A percentile compares a stretch with the other conserved stretches of the same genome.
These are phyloP conservation scores for Solanum megistacrolobum DNA, from an alignment of 257 asterid species.

Conservation along the genomic window DNA sequence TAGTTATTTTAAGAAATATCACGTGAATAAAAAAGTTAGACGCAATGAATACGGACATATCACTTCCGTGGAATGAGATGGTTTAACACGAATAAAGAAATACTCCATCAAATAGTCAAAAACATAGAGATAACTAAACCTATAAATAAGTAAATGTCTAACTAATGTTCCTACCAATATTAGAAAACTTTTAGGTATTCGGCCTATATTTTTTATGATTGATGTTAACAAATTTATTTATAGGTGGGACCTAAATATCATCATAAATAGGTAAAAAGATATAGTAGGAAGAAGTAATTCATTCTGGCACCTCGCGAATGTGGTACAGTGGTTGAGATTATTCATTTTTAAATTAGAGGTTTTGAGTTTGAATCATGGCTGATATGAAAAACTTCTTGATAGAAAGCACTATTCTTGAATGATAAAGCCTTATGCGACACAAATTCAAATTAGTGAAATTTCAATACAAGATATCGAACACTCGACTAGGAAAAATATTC, in stretches of 20 bases:
- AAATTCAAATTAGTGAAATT: no score
- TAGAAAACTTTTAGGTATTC: not conserved
- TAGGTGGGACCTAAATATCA: not conserved
- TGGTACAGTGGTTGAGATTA: not conserved
- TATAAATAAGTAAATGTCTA: not conserved
- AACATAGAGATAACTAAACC: not conserved
- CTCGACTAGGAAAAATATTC: no score
- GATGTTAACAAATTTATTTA: not conserved
- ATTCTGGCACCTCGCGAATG: not conserved
- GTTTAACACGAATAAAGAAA: not conserved
- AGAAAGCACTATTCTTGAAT: no score
- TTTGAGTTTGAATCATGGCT: no score
- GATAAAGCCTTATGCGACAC: no score
- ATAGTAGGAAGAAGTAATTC: not conserved
- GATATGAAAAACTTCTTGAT: no score
- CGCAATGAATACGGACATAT: not conserved
- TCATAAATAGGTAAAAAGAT: not conserved
- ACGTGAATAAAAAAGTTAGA: not conserved
- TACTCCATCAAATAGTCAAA: not conserved
- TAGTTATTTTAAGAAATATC: not conserved
- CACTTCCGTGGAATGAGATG: not conserved
- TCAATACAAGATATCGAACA: not conserved
- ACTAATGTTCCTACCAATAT: not conserved
- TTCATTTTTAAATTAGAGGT: no score
- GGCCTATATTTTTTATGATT: not conserved